phyloP scores from a whole-genome alignment of 1,284 basidiomycete genomes.

The Cryptococcus hybrid region DNA sequence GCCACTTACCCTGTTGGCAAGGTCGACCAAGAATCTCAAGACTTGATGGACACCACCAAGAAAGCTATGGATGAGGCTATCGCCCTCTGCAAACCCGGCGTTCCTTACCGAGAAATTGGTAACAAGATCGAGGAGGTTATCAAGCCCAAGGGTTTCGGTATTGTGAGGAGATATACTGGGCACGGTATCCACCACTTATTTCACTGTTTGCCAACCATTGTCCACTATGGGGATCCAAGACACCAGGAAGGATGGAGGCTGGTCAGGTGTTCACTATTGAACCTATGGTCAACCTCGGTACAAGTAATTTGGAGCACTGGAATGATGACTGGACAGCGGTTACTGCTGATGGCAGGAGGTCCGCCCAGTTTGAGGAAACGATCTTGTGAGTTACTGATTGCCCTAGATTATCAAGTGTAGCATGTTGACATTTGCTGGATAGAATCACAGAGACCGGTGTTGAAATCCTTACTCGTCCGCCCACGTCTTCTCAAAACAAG shows the following conservation, averaged over 20 bases:
- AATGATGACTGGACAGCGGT: slow-evolving; percentile 83
- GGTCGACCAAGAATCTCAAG: slow-evolving; percentile 75
- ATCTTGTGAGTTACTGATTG: slow-evolving; percentile 61
- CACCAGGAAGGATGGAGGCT: slow-evolving; percentile 51
- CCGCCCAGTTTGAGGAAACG: slow-evolving; percentile 96
- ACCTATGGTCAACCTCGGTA: slow-evolving; percentile 85
- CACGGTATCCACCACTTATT: slow-evolving; percentile 80
- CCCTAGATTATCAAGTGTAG: neutral
- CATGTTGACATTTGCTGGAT: slow-evolving; percentile 1
- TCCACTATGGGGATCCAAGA: slow-evolving; percentile 52
- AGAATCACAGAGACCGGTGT: slow-evolving; percentile 90
- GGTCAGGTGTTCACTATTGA: slow-evolving; percentile 55
- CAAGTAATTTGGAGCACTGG: slow-evolving; percentile 49
- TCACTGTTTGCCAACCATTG: slow-evolving; percentile 50
- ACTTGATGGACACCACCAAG: slow-evolving; percentile 76
- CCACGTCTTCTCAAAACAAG: slow-evolving; percentile 16
- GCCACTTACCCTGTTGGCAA: slow-evolving; percentile 81
- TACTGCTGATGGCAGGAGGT: slow-evolving; percentile 79
- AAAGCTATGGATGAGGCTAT: slow-evolving; percentile 83
- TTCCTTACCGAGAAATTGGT: slow-evolving; percentile 63
- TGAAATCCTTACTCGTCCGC: slow-evolving; percentile 73
- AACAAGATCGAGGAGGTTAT: slow-evolving; percentile 70
- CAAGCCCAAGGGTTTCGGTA: slow-evolving; percentile 72
- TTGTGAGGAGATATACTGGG: slow-evolving; percentile 84
- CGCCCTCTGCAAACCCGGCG: slow-evolving; percentile 83